phyloP scores from a whole-genome alignment of 192 early-diverging fungal species.

The Backusella luteola region DNA sequence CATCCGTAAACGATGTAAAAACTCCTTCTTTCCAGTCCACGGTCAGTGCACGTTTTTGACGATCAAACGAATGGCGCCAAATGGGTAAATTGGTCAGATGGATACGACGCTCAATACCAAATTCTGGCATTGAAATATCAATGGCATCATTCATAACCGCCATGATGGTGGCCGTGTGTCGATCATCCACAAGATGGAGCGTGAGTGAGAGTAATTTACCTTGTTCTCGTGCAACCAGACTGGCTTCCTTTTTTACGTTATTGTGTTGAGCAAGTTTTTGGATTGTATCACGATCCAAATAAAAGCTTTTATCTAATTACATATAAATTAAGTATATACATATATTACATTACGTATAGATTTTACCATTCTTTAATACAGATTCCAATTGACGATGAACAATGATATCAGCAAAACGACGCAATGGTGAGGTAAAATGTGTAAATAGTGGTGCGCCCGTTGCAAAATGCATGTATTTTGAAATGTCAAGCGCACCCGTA shows the following conservation, averaged over 20 bases:
- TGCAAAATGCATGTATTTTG: slow-evolving; percentile 88
- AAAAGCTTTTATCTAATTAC: slow-evolving; percentile 47
- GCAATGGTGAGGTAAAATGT: slow-evolving; percentile 97
- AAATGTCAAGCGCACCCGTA: slow-evolving; percentile 76
- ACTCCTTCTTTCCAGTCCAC: slow-evolving; percentile 50
- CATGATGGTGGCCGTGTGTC: slow-evolving; percentile 60
- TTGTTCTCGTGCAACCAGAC: slow-evolving; percentile 71
- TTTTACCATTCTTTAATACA: slow-evolving; percentile 17
- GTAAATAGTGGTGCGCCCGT: slow-evolving; percentile 90
- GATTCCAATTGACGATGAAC: slow-evolving; percentile 93
- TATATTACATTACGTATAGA: background rate
- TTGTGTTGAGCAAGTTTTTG: slow-evolving; percentile 67
- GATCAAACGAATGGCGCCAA: slow-evolving; percentile 38
- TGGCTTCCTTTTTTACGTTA: slow-evolving; percentile 73
- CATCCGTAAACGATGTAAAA: slow-evolving; percentile 17
- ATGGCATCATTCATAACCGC: slow-evolving; percentile 61
- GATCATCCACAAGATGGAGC: slow-evolving; percentile 50
- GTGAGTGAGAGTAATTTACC: slow-evolving; percentile 64
- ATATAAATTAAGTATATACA: background rate
- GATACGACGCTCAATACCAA: slow-evolving; percentile 69
- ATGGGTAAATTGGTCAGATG: slow-evolving; percentile 54
- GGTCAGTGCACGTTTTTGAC: slow-evolving; percentile 30
- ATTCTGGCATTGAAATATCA: slow-evolving; percentile 71
- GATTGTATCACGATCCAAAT: slow-evolving; percentile 50
- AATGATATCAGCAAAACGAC: slow-evolving; percentile 94